A percentile compares a stretch with the other conserved stretches of the same genome.
Evolutionary conservation across 441 rosid species (phyloP).

Genomic region (Jatropha multifida): DNA sequence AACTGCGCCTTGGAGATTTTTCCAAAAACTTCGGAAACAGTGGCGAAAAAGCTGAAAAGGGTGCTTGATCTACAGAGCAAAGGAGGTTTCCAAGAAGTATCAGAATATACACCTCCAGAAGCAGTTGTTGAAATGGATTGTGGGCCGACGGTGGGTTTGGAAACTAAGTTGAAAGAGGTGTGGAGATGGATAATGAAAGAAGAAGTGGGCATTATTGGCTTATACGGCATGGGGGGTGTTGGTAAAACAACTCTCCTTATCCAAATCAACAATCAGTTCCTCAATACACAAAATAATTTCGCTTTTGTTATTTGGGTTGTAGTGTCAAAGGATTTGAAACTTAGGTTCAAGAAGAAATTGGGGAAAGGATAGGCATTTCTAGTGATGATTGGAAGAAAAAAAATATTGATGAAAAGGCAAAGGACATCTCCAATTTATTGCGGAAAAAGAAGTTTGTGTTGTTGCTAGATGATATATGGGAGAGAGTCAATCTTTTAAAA

Average conservation of each 20-base stretch:
- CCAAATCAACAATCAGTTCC: slow-evolving; percentile 40
- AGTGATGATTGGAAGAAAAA: slow-evolving; percentile 31
- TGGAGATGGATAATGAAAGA: slow-evolving; percentile 37
- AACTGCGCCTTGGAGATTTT: background rate
- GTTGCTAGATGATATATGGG: background rate
- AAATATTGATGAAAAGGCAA: slow-evolving; percentile 22
- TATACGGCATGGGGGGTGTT: too few relatives aligned
- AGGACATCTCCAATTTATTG: background rate
- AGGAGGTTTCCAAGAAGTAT: background rate
- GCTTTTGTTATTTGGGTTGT: slow-evolving; percentile 46
- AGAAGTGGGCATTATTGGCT: slow-evolving; percentile 34
- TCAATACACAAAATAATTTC: slow-evolving; percentile 20
- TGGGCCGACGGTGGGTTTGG: slow-evolving; percentile 32
- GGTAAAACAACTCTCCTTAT: slow-evolving; percentile 4
- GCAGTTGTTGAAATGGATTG: slow-evolving; percentile 11
- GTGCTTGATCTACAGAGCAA: background rate
- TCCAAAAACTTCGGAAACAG: background rate
- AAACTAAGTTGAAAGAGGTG: slow-evolving; percentile 28
- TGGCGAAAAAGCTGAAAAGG: background rate
- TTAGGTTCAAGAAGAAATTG: slow-evolving; percentile 37
- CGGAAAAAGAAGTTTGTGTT: slow-evolving; percentile 18
- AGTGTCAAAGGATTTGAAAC: slow-evolving; percentile 34
- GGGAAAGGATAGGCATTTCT: slow-evolving; percentile 32
- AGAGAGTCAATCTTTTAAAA: slow-evolving; percentile 14
- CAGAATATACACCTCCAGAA: background rate